Conservation (phyloP, 768 basidiomycete genomes). For the Podaxis mareebaensis region DNA sequence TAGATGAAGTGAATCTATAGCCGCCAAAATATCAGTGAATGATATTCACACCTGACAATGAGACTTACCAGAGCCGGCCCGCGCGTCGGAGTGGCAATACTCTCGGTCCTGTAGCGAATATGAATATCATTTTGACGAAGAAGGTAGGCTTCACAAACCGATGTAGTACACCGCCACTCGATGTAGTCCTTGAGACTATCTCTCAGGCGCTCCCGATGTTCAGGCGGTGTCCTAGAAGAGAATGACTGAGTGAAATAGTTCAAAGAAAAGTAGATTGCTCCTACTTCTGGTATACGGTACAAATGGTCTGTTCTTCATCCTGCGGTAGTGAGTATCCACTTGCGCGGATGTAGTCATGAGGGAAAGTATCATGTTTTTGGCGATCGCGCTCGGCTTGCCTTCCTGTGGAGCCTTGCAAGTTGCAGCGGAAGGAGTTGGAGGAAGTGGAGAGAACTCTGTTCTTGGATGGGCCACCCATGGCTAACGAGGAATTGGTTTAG, state of each 20-base stretch:
- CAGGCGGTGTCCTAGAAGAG: not conserved
- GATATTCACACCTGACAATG: not conserved
- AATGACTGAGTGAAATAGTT: not conserved
- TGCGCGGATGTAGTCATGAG: constrained; percentile 3
- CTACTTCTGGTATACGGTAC: constrained; percentile 9
- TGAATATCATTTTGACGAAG: no score
- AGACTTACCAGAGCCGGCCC: not conserved
- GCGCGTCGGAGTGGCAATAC: not conserved
- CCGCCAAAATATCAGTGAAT: not conserved
- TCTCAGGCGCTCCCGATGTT: not conserved
- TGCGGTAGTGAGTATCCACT: not conserved
- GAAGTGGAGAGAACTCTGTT: not conserved
- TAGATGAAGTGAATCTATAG: not conserved
- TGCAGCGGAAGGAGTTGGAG: not conserved
- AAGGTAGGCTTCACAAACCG: not conserved
- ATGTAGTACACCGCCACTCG: constrained; percentile 4
- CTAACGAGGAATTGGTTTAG: not conserved
- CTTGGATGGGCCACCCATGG: constrained; percentile 3
- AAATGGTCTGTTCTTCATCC: constrained; percentile 4
- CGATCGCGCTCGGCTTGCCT: not conserved
- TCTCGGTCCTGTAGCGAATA: not conserved
- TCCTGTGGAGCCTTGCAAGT: not conserved
- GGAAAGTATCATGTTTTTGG: not conserved
- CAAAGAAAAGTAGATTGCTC: not conserved
- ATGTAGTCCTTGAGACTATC: not conserved